Evolutionary conservation across 1,139 yeast species (phyloP).

Genomic region (Zygoascus hellenicus): DNA sequence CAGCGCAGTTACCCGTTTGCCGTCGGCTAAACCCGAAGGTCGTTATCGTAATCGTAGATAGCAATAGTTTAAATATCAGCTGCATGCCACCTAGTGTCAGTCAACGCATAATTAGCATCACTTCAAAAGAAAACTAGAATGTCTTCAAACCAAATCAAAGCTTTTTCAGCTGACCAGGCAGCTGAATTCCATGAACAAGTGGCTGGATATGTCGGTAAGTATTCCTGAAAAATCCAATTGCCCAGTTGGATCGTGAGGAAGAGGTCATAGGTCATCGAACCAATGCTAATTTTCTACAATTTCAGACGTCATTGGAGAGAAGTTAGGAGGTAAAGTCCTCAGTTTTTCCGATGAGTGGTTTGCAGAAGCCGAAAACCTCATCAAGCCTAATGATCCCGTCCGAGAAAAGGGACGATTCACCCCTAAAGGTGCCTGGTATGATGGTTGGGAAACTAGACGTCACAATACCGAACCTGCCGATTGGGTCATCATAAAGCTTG

Average conservation of each 20-base stretch:
- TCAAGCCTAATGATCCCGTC: slow-evolving; percentile 72
- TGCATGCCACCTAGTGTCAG: too few species aligned
- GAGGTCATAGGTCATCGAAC: background rate
- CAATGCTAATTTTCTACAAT: background rate
- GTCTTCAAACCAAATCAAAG: slow-evolving; percentile 1
- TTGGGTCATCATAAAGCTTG: slow-evolving; percentile 76
- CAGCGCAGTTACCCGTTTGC: too few species aligned
- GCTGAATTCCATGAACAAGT: slow-evolving; percentile 21
- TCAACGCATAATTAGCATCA: too few species aligned
- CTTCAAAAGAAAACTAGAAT: background rate
- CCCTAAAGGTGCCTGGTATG: slow-evolving; percentile 93
- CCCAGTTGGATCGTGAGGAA: background rate
- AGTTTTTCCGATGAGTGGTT: slow-evolving; percentile 86
- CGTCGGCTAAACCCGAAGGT: too few species aligned
- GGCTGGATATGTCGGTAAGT: slow-evolving; percentile 22
- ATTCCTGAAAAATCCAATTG: background rate
- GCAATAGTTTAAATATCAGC: too few species aligned
- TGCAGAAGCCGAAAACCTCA: slow-evolving; percentile 85
- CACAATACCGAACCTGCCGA: slow-evolving; percentile 81
- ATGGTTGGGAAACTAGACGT: slow-evolving; percentile 97
- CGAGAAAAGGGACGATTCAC: slow-evolving; percentile 75
- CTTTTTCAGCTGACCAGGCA: background rate
- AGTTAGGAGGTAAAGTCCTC: slow-evolving; percentile 70
- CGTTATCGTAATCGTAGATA: too few species aligned
- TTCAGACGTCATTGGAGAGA: slow-evolving; percentile 69